Conservation (phyloP, 768 basidiomycete species). For the Galerina marginata region DNA sequence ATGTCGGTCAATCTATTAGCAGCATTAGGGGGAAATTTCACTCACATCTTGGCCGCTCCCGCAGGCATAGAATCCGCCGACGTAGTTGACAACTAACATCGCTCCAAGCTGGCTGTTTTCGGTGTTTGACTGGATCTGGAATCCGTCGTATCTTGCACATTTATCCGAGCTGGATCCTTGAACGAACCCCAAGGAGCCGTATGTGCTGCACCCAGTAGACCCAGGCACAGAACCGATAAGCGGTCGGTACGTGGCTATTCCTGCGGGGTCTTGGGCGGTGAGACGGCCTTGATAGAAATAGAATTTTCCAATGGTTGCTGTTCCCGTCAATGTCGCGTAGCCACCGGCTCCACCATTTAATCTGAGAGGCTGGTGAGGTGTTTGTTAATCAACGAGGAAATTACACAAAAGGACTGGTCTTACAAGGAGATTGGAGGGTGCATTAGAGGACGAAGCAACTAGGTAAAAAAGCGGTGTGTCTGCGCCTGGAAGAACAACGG, state of each 20-base stretch:
- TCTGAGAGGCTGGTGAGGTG: slow-evolving; percentile 21
- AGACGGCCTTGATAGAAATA: slow-evolving; percentile 32
- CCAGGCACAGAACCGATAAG: slow-evolving; percentile 21
- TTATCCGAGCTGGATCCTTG: slow-evolving; percentile 26
- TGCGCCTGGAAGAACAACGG: slow-evolving; percentile 26
- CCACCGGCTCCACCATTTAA: slow-evolving; percentile 20
- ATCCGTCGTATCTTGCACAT: slow-evolving; percentile 26
- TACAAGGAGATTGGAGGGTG: slow-evolving; percentile 31
- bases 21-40: neutral
- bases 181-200: slow-evolving; percentile 26
- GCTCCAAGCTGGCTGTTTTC: slow-evolving; percentile 34
- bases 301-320: slow-evolving; percentile 27
- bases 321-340: slow-evolving; percentile 27
- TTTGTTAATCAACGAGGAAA: neutral
- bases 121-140: slow-evolving; percentile 28
- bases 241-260: slow-evolving; percentile 13
- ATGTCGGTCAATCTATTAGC: neutral
- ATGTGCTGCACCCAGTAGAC: slow-evolving; percentile 24
- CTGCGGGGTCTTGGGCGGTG: slow-evolving; percentile 18
- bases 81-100: slow-evolving; percentile 28
- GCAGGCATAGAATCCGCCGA: slow-evolving; percentile 35
- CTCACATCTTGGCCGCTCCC: slow-evolving; percentile 28
- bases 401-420: neutral
- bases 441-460: slow-evolving; percentile 22
- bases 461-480: slow-evolving; percentile 34